These are phyloP conservation scores for Podospora fimiseda DNA, from an alignment of 495 filamentous ascomycete genomes.

Conservation along the genomic window DNA sequence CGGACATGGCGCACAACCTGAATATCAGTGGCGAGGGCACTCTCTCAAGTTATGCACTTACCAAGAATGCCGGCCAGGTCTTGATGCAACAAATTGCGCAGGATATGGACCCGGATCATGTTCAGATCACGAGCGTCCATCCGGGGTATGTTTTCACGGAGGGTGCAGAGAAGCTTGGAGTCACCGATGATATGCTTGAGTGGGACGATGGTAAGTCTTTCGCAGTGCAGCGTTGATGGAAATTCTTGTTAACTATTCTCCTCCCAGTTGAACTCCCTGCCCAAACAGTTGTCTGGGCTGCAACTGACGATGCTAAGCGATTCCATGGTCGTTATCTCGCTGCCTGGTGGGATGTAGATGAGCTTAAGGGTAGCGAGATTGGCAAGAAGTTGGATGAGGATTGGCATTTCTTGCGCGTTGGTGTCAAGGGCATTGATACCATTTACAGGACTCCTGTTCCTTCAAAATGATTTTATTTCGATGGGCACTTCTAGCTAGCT, in stretches of 20 bases:
- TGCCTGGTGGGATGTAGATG: conserved; percentile 50
- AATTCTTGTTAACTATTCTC: not conserved
- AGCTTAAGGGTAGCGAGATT: conserved; percentile 27
- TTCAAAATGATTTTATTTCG: too few species aligned
- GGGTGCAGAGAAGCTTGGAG: conserved; percentile 13
- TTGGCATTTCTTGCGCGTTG: conserved; percentile 7
- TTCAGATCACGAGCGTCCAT: conserved; percentile 42
- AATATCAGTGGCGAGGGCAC: not conserved
- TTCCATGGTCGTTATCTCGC: conserved; percentile 45
- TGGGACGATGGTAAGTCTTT: conserved; percentile 35
- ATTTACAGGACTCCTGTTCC: too few species aligned
- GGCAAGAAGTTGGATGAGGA: not conserved
- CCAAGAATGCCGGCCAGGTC: conserved; percentile 35
- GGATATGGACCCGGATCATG: conserved; percentile 20
- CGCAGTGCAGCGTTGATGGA: not conserved
- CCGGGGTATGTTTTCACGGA: conserved; percentile 36
- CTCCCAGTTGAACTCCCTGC: conserved; percentile 29
- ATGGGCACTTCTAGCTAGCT: too few species aligned
- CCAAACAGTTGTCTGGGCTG: conserved; percentile 46
- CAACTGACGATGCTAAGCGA: conserved; percentile 44
- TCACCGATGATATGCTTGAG: conserved; percentile 5
- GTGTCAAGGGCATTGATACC: conserved; percentile 5
- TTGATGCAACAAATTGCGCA: conserved; percentile 33
- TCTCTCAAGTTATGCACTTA: conserved; percentile 27
- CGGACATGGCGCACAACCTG: conserved; percentile 21